Evolutionary conservation across 345 rosid genomes (phyloP).

Genomic region (Linum trigynum): DNA sequence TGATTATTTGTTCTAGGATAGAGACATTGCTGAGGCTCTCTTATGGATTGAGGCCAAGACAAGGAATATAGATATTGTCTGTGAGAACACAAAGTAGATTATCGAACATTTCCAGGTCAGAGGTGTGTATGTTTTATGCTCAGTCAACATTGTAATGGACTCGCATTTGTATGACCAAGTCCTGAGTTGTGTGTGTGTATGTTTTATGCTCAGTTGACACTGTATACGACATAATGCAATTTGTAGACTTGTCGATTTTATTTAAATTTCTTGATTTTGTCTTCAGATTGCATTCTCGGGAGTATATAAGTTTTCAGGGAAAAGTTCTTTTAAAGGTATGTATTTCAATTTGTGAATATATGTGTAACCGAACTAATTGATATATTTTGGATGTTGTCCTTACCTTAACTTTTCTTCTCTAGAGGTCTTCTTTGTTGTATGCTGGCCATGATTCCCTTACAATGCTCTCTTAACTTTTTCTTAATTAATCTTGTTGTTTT

Average conservation of each 20-base stretch:
- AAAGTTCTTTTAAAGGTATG: constrained; percentile 7
- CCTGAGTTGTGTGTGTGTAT: not conserved
- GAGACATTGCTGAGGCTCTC: constrained; percentile 3
- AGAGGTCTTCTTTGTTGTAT: too few species aligned
- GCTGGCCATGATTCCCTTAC: too few species aligned
- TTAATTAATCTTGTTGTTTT: too few species aligned
- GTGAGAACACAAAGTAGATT: not conserved
- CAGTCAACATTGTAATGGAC: constrained; percentile 1
- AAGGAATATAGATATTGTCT: not conserved
- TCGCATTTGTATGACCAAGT: not conserved
- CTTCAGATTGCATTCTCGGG: not conserved
- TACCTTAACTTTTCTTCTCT: too few species aligned
- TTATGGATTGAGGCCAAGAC: constrained; percentile 9
- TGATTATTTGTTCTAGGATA: too few species aligned
- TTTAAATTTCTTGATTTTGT: constrained; percentile 3
- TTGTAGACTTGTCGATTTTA: not conserved
- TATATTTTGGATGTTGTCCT: too few species aligned
- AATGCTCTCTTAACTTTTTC: too few species aligned
- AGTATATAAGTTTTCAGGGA: not conserved
- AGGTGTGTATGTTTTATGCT: constrained; percentile 4
- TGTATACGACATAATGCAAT: constrained; percentile 5
- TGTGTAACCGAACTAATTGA: too few species aligned
- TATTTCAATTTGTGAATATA: too few species aligned
- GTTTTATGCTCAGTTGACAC: too few species aligned
- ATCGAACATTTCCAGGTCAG: constrained; percentile 3